These are phyloP conservation scores for Ogataea methylovora DNA, from an alignment of 805 yeast genomes.

Conservation along the genomic window DNA sequence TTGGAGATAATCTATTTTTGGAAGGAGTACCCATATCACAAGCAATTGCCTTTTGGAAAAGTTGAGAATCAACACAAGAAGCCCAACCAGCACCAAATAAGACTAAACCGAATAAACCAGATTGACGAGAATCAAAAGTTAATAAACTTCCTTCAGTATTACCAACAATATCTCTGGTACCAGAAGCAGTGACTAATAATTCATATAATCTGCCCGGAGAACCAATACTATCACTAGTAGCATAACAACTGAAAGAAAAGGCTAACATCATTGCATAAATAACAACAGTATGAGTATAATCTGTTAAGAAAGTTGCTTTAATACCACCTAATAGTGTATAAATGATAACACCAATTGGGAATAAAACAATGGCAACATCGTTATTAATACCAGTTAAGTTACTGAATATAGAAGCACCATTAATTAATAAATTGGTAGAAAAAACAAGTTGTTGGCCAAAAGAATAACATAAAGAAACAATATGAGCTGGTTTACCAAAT, in stretches of 20 bases:
- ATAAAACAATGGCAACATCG: conserved; percentile 26
- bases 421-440: conserved; percentile 26
- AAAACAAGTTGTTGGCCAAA: conserved; percentile 21
- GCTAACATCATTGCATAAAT: conserved; percentile 24
- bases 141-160: conserved; percentile 17
- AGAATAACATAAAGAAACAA: conserved; percentile 19
- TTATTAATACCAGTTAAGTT: conserved; percentile 26
- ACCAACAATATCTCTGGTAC: conserved; percentile 5
- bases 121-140: conserved; percentile 18
- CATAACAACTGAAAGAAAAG: conserved; percentile 21
- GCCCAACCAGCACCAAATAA: conserved; percentile 32
- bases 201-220: conserved; percentile 29
- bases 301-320: conserved; percentile 33
- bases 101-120: conserved; percentile 30
- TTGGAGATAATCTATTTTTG: conserved; percentile 9
- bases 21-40: conserved; percentile 21
- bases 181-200: conserved; percentile 20
- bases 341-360: conserved; percentile 29
- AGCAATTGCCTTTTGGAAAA: conserved; percentile 34
- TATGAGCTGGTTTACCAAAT: conserved; percentile 24
- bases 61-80: conserved; percentile 24
- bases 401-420: conserved; percentile 27
- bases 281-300: conserved; percentile 30
- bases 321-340: conserved; percentile 34
- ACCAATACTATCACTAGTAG: conserved; percentile 23